Conservation (phyloP, 768 basidiomycete species). For the Tulasnella sp. region DNA sequence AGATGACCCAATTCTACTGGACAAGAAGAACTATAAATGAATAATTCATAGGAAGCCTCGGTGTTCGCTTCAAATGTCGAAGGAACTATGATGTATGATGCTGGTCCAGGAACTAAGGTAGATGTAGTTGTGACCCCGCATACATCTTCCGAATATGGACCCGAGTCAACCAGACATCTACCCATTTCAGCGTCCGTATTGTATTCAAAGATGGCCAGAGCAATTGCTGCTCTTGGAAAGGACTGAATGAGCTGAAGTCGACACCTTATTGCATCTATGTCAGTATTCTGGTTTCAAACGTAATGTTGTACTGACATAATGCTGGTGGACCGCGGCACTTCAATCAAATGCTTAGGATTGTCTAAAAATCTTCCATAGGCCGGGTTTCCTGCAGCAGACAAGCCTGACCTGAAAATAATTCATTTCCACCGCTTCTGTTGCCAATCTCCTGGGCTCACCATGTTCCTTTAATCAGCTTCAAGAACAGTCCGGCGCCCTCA, state of each 20-base stretch:
- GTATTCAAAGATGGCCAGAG: neutral
- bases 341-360: slow-evolving; percentile 60
- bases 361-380: slow-evolving; percentile 46
- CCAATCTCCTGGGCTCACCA: slow-evolving; percentile 41
- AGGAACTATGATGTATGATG: slow-evolving; percentile 2
- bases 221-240: slow-evolving; percentile 2
- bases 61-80: slow-evolving; percentile 7
- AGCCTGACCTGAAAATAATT: slow-evolving; percentile 35
- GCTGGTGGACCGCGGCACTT: slow-evolving; percentile 23
- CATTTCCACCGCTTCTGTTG: neutral
- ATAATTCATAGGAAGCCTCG: slow-evolving; percentile 7
- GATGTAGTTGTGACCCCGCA: slow-evolving; percentile 9
- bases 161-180: neutral
- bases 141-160: slow-evolving; percentile 8
- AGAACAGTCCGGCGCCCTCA: slow-evolving; percentile 89
- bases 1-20: slow-evolving; percentile 1
- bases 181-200: neutral
- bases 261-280: neutral
- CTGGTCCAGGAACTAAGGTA: neutral
- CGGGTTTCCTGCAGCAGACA: slow-evolving; percentile 56
- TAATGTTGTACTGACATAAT: neutral
- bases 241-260: slow-evolving; percentile 4
- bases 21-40: slow-evolving; percentile 11
- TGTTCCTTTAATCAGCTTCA: slow-evolving; percentile 46
- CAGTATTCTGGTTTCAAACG: neutral